Conservation (phyloP, 2,329 filamentous ascomycete genomes). For the Rugonectria rugulosa region DNA sequence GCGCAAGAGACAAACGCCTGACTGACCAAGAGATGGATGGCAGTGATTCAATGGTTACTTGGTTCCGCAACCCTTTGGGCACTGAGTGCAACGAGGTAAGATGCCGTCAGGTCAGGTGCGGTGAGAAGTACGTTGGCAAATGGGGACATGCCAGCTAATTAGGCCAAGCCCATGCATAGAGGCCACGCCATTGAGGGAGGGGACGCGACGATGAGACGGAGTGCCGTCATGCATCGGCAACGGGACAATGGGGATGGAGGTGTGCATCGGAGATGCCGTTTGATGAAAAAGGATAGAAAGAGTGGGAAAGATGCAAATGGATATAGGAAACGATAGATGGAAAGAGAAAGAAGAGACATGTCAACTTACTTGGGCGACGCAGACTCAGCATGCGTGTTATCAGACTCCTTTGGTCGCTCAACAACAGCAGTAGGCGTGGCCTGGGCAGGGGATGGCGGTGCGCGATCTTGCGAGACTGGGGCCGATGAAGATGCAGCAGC, state of each 20-base stretch:
- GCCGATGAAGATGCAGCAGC: conserved; percentile 22
- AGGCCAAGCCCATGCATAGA: conserved; percentile 31
- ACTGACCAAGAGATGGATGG: background rate
- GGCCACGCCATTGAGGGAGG: conserved; percentile 36
- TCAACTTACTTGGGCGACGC: conserved; percentile 21
- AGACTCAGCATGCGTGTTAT: conserved; percentile 1
- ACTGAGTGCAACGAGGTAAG: conserved; percentile 23
- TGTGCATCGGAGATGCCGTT: too few relatives aligned
- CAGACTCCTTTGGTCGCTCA: conserved; percentile 11
- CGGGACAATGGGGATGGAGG: too few relatives aligned
- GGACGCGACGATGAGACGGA: background rate
- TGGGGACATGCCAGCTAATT: conserved; percentile 38
- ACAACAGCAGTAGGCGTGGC: conserved; percentile 8
- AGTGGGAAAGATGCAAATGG: background rate
- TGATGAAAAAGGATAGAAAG: background rate
- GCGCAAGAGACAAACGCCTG: conserved; percentile 1
- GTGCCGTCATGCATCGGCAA: conserved; percentile 2
- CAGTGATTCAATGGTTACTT: conserved; percentile 7
- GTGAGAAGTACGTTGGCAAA: conserved; percentile 34
- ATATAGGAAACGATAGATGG: background rate
- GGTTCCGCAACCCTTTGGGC: conserved; percentile 13
- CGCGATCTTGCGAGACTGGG: conserved; percentile 26
- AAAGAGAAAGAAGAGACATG: background rate
- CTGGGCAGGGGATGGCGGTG: conserved; percentile 23
- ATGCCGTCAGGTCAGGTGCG: conserved; percentile 34